phyloP scores from a whole-genome alignment of 2,329 filamentous ascomycete species.

The Aspergillus hortae region DNA sequence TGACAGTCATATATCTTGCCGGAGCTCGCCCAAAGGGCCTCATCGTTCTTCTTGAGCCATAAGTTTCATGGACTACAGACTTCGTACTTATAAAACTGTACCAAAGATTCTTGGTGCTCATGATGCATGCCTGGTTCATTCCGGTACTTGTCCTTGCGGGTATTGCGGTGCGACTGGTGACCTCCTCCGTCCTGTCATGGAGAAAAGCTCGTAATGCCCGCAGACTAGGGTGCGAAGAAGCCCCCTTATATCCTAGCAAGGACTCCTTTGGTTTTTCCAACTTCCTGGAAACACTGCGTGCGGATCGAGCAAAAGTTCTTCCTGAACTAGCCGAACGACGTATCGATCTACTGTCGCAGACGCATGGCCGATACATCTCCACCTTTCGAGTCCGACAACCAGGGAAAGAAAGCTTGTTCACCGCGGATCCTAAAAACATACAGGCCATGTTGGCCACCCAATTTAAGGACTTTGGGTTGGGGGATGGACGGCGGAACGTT shows the following conservation, averaged over 20 bases:
- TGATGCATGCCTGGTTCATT: background rate
- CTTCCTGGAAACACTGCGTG: background rate
- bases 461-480: constrained; percentile 79
- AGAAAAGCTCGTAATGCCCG: background rate
- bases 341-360: background rate
- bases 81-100: no score
- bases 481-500: constrained; percentile 67
- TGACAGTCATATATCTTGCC: no score
- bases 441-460: constrained; percentile 81
- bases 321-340: background rate
- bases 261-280: constrained; percentile 2
- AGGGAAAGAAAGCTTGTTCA: constrained; percentile 9
- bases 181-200: background rate
- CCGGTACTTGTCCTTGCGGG: background rate
- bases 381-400: constrained; percentile 1
- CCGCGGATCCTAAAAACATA: constrained; percentile 57
- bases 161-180: background rate
- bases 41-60: no score
- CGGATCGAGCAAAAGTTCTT: background rate
- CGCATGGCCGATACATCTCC: background rate
- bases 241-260: background rate
- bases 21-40: no score
- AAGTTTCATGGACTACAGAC: no score
- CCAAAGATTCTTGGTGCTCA: no score
- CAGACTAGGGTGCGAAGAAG: background rate